Percentiles rank a stretch among this genome's conserved stretches.
Conservation (phyloP, 2,329 filamentous ascomycete genomes). For the Fusarium dlaminii region DNA sequence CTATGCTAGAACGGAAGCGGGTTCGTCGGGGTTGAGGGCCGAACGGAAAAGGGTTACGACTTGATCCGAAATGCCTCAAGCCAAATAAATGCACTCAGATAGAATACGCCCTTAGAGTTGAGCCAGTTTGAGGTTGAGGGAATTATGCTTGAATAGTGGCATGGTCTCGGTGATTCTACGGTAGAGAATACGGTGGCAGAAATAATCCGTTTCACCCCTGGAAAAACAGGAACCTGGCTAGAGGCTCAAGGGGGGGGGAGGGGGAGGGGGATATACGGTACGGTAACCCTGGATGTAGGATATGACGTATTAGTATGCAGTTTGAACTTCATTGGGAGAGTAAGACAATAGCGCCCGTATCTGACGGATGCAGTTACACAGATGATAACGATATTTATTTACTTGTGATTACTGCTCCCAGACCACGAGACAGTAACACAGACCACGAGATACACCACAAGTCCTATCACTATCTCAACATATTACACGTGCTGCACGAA, state of each 20-base stretch:
- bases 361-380: neutral
- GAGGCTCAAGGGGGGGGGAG: slow-evolving; percentile 6
- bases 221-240: neutral
- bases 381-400: neutral
- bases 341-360: slow-evolving; percentile 1
- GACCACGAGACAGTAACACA: slow-evolving; percentile 5
- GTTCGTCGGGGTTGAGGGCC: slow-evolving; percentile 19
- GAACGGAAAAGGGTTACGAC: neutral
- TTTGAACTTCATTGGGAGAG: slow-evolving; percentile 10
- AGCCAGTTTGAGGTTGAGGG: neutral
- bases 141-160: slow-evolving; percentile 9
- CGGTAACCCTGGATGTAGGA: neutral
- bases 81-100: neutral
- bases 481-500: slow-evolving; percentile 19
- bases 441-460: neutral
- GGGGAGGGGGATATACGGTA: no score
- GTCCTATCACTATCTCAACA: neutral
- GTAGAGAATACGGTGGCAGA: slow-evolving; percentile 22
- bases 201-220: slow-evolving; percentile 24
- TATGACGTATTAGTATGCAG: slow-evolving; percentile 33
- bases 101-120: neutral
- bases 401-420: neutral
- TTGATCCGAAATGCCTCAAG: neutral
- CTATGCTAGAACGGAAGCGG: slow-evolving; percentile 18
- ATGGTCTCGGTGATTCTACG: slow-evolving; percentile 31